Evolutionary conservation across 306 rosid species (phyloP).

Genomic region (barrel medic (Medicago truncatula)): DNA sequence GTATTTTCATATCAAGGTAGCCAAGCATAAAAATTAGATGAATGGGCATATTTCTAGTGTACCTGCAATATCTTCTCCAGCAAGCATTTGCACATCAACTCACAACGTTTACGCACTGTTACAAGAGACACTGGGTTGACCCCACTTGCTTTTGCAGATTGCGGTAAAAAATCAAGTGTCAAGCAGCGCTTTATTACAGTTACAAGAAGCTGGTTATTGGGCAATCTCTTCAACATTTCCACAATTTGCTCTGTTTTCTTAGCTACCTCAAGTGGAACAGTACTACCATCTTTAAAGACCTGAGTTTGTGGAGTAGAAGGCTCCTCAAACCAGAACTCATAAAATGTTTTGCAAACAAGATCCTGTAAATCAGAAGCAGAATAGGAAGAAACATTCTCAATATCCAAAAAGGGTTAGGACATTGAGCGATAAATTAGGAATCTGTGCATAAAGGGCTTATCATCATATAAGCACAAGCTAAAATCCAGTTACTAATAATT

Average conservation of each 20-base stretch:
- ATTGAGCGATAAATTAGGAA: constrained; percentile 1
- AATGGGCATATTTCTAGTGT: constrained; percentile 28
- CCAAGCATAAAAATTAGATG: constrained; percentile 19
- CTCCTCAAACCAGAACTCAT: constrained; percentile 99
- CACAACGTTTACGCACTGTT: constrained; percentile 93
- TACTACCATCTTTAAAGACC: constrained; percentile 84
- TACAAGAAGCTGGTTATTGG: constrained; percentile 87
- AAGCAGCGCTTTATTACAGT: constrained; percentile 87
- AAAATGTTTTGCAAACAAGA: constrained; percentile 96
- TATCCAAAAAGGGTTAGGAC: constrained; percentile 9
- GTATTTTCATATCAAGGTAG: constrained; percentile 32
- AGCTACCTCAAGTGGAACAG: constrained; percentile 86
- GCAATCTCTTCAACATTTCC: constrained; percentile 83
- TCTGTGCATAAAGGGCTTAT: neutral
- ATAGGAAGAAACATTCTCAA: constrained; percentile 11
- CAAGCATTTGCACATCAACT: constrained; percentile 96
- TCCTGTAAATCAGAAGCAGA: constrained; percentile 62
- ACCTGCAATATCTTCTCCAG: constrained; percentile 96
- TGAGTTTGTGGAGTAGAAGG: constrained; percentile 71
- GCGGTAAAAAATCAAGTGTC: constrained; percentile 97
- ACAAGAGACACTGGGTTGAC: constrained; percentile 77
- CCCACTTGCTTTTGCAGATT: constrained; percentile 87
- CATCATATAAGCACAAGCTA: constrained; percentile 26
- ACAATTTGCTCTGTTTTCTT: constrained; percentile 95
- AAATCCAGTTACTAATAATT: constrained; percentile 33